Percentiles rank a stretch among this genome's conserved stretches.
Evolutionary conservation across 805 yeast species (phyloP).

Genomic region (Priceomyces melissophilus): DNA sequence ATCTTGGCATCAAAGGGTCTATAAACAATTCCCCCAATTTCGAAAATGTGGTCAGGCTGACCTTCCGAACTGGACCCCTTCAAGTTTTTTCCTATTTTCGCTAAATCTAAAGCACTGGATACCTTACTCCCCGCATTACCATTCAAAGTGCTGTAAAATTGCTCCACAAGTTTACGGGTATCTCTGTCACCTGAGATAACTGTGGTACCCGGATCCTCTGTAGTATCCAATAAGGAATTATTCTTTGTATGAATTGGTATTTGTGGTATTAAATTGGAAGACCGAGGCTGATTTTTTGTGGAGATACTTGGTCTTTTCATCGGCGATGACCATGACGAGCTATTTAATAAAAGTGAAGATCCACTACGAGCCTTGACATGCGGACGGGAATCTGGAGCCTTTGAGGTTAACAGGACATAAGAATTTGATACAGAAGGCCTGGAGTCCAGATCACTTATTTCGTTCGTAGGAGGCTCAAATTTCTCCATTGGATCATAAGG

Average conservation of each 20-base stretch:
- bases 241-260: too few species aligned
- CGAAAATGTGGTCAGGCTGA: neutral
- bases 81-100: neutral
- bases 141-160: conserved; percentile 29
- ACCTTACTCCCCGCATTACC: conserved; percentile 11
- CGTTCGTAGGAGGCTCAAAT: too few species aligned
- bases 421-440: too few species aligned
- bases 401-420: too few species aligned
- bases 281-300: conserved; percentile 3
- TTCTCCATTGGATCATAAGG: too few species aligned
- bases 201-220: neutral
- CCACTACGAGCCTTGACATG: too few species aligned
- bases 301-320: conserved; percentile 5
- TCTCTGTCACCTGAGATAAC: conserved; percentile 12
- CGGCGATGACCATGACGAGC: conserved; percentile 3
- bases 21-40: conserved; percentile 19
- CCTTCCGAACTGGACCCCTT: neutral
- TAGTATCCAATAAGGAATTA: too few species aligned
- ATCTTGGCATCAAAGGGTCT: conserved; percentile 8
- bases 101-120: conserved; percentile 2
- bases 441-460: too few species aligned
- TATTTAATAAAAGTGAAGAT: too few species aligned
- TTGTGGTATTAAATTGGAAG: neutral
- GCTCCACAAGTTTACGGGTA: conserved; percentile 37
- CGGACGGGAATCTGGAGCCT: too few species aligned